Percentiles rank a stretch among this genome's conserved stretches.
These are phyloP conservation scores for Rubroboletus satanas DNA, from an alignment of 768 basidiomycete species.

Conservation along the genomic window DNA sequence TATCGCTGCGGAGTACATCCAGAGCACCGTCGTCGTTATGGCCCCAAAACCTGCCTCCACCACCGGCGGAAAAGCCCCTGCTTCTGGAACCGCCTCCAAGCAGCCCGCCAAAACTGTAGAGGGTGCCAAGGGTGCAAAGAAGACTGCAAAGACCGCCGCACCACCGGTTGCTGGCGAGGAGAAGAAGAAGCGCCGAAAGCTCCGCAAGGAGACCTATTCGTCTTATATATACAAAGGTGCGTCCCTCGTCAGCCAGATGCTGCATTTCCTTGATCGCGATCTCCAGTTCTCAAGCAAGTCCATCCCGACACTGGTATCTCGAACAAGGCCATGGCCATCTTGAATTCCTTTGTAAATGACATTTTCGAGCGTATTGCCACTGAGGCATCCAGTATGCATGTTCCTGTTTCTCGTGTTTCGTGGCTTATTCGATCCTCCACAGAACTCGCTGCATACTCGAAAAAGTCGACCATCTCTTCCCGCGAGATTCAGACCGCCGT, in stretches of 20 bases:
- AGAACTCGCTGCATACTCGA: slow-evolving; percentile 97
- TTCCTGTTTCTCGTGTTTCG: neutral
- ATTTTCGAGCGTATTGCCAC: slow-evolving; percentile 93
- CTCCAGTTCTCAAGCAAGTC: slow-evolving; percentile 86
- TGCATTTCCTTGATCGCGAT: slow-evolving; percentile 1
- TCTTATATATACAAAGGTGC: slow-evolving; percentile 91
- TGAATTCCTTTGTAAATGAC: slow-evolving; percentile 95
- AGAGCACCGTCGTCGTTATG: slow-evolving; percentile 30
- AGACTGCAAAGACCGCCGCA: slow-evolving; percentile 54
- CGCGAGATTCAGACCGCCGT: slow-evolving; percentile 98
- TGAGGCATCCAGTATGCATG: slow-evolving; percentile 74
- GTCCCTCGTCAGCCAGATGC: neutral
- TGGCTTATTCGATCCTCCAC: neutral
- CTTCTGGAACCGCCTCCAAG: slow-evolving; percentile 54
- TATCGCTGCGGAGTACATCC: neutral
- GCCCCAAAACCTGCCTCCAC: slow-evolving; percentile 67
- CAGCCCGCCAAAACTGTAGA: slow-evolving; percentile 54
- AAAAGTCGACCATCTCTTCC: slow-evolving; percentile 98
- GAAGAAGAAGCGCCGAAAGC: slow-evolving; percentile 87
- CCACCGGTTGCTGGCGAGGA: slow-evolving; percentile 59
- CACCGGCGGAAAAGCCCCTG: slow-evolving; percentile 63
- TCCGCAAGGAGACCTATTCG: slow-evolving; percentile 88
- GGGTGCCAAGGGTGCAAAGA: slow-evolving; percentile 75
- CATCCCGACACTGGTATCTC: slow-evolving; percentile 99
- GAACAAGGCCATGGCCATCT: slow-evolving; percentile 97